phyloP scores from a whole-genome alignment of 495 filamentous ascomycete species.

The Hypoxylon lenormandii region DNA sequence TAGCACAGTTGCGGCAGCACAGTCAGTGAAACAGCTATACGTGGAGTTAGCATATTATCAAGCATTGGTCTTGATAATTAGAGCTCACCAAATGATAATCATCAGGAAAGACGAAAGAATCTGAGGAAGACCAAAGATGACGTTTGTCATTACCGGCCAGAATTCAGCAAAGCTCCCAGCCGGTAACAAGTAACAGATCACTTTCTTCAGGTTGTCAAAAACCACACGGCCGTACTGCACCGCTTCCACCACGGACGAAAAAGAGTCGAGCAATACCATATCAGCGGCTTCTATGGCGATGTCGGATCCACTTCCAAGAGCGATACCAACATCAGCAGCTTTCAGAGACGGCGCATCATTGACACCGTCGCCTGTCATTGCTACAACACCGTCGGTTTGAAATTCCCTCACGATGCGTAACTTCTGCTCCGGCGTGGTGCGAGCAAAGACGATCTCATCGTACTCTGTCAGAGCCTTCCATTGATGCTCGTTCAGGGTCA shows the following conservation, averaged over 20 bases:
- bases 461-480: slow-evolving; percentile 70
- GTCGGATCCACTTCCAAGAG: slow-evolving; percentile 82
- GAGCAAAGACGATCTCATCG: slow-evolving; percentile 73
- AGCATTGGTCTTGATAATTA: background rate
- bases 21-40: slow-evolving; percentile 75
- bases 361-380: slow-evolving; percentile 79
- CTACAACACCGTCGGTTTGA: slow-evolving; percentile 65
- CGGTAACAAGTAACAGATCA: slow-evolving; percentile 77
- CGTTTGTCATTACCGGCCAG: slow-evolving; percentile 76
- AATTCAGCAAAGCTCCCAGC: slow-evolving; percentile 76
- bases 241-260: slow-evolving; percentile 74
- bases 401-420: slow-evolving; percentile 78
- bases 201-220: slow-evolving; percentile 79
- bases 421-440: slow-evolving; percentile 81
- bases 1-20: slow-evolving; percentile 71
- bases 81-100: slow-evolving; percentile 68
- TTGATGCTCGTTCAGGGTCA: slow-evolving; percentile 66
- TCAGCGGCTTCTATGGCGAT: slow-evolving; percentile 78
- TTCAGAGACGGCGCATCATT: slow-evolving; percentile 84
- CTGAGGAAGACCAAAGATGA: slow-evolving; percentile 75
- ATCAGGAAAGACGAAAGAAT: slow-evolving; percentile 75
- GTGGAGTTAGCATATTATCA: slow-evolving; percentile 8
- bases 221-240: slow-evolving; percentile 74
- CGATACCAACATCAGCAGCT: slow-evolving; percentile 81
- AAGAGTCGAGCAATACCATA: slow-evolving; percentile 76